Evolutionary conservation across 192 early-diverging fungal genomes (phyloP), one percentile per base, ranked within the genome.

Genomic region (Physocladia obscura): DNA sequence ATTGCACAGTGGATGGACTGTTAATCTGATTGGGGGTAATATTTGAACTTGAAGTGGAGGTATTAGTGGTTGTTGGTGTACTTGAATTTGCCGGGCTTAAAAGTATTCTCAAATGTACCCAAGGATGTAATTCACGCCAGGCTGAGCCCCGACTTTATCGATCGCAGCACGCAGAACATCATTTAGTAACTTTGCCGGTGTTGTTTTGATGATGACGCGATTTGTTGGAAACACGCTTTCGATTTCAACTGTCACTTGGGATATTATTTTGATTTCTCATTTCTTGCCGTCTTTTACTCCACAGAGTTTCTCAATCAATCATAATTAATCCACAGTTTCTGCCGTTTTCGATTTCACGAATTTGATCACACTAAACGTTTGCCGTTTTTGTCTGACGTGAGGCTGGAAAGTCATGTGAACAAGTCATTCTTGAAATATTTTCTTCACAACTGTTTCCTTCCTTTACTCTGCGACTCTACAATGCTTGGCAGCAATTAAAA

Each of bases 21-120:
- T 94, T 78, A 35, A 78, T 80, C 4, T 94, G 82, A 59, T 88
- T 92, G 51, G 92, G 91, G 15, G 89, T 89, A 2, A 87, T 77
- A 2, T 91, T 87, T 35, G 94, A 75, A 69, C 92, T 93, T 34
- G 91, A 89, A 77, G 92, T 90, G 35, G 91, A 87, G 21, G 93
- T 79, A 1, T 87, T 80, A 11, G 91, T 77, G 4, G 91, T 83
- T 21, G 90, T n/a, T n/a, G n/a, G n/a, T n/a, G n/a, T n/a, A n/a
- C n/a, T n/a, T n/a, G n/a, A n/a, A n/a, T n/a, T n/a, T n/a, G n/a
- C n/a, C n/a, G n/a, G n/a, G 81, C 74, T 92, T 88, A 32, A 95
- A 79, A n/a, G 73, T 67, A 44, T 82, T 87, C 64, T 82, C 83
- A n/a, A n/a, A 44, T 44, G n/a, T 90, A 88, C 77, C 82, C 81